Evolutionary conservation across 2,329 filamentous ascomycete genomes (phyloP), one percentile per base, ranked within the genome.

Genomic region (Aspergillus ochraceoroseus): DNA sequence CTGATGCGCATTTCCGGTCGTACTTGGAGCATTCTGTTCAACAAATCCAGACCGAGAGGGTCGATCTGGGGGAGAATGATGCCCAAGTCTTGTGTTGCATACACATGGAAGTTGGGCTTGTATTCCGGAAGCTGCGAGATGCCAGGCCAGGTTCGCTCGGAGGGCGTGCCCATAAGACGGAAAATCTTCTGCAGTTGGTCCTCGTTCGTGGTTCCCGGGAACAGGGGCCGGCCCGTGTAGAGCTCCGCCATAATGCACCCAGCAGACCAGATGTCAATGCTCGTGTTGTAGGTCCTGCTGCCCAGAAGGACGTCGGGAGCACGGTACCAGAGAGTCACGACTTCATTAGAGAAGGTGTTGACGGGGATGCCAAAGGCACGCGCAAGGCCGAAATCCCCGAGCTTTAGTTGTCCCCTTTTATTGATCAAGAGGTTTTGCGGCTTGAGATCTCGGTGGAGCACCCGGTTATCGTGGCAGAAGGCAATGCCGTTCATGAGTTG

Each of bases 231-330:
- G 3, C 92, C 92, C 0, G 90, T 95, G 66, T 94, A 96, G 88
- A 98, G 95, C 69, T 98, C 92, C 7, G 92, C 92, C 92, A 98
- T 96, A 73, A 98, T 98, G 66, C 92, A 98, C 41, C 92, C 92
- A 5, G 92, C 92, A 5, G 87, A 95, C 92, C 92, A 98, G 62
- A 98, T 96, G 60, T 98, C 92, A 64, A 98, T 96, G 68, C 87
- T 94, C n/a, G 92, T 98, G 69, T 95, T 98, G 72, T 98, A 98
- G 14, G 92, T 96, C 51, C 92, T 76, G 57, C 85, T 92, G 37
- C 92, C 92, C 31, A 98, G 77, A 36, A 98, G 77, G 32, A 98
- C 92, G 57, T 98, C 92, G 0, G 92, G 92, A 1, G 92, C 92
- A 29, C 92, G 85, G 65, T 98, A 98, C 90, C 90, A 96, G 12